Percentiles rank a stretch among this genome's conserved stretches.
Conservation (phyloP, 23 red algal genomes). For the Rhodosorus marinus region DNA sequence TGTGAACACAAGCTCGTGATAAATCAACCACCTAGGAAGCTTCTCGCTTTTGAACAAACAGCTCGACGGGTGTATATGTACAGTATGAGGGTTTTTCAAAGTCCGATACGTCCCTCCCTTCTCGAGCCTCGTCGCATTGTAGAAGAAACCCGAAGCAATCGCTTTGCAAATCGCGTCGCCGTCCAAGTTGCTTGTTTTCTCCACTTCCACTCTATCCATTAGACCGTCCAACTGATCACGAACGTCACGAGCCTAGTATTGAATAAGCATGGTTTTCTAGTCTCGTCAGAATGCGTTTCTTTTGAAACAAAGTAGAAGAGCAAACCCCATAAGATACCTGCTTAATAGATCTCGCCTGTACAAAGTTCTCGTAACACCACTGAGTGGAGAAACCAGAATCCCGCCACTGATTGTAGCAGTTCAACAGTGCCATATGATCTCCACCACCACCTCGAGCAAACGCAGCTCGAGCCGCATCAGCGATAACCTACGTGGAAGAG, state of each 20-base stretch:
- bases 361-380: constrained; percentile 81
- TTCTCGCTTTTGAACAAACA: constrained; percentile 28
- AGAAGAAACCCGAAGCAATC: constrained; percentile 62
- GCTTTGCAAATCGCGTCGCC: constrained; percentile 33
- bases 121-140: constrained; percentile 47
- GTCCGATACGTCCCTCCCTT: constrained; percentile 69
- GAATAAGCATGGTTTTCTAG: no score
- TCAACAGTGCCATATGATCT: constrained; percentile 51
- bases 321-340: no score
- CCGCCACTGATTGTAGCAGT: constrained; percentile 64
- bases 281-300: no score
- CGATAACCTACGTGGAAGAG: constrained; percentile 40
- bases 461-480: constrained; percentile 43
- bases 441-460: constrained; percentile 15
- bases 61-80: constrained; percentile 79
- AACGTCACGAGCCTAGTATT: constrained; percentile 62
- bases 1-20: constrained; percentile 74
- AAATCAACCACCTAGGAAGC: constrained; percentile 52
- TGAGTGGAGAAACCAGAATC: constrained; percentile 36
- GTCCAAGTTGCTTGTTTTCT: constrained; percentile 4
- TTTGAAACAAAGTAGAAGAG: no score
- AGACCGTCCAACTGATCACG: constrained; percentile 61
- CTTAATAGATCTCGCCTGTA: constrained; percentile 63
- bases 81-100: constrained; percentile 40
- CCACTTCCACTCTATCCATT: constrained; percentile 11